Percentiles rank a stretch among this genome's conserved stretches.
phyloP scores from a whole-genome alignment of 1,284 basidiomycete genomes.

The Moesziomyces globuligerus region DNA sequence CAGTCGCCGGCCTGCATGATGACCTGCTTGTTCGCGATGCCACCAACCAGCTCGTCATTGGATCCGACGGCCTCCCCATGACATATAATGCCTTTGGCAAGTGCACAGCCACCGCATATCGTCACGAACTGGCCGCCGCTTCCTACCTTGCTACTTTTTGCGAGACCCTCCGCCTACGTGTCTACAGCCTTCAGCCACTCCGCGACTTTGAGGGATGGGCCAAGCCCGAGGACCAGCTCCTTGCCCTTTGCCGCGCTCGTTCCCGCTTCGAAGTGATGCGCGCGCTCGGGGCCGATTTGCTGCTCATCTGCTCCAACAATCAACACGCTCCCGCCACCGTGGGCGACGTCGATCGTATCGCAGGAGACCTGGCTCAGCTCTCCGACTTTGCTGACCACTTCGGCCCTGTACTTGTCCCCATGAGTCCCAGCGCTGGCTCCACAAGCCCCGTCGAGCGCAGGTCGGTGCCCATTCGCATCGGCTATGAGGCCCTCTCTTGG shows the following conservation, averaged over 20 bases:
- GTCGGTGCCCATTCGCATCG: constrained; percentile 47
- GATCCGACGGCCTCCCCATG: constrained; percentile 36
- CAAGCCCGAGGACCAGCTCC: constrained; percentile 20
- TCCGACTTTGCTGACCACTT: constrained; percentile 38
- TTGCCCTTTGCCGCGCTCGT: constrained; percentile 30
- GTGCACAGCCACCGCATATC: constrained; percentile 36
- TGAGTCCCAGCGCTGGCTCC: background rate
- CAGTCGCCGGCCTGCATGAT: constrained; percentile 13
- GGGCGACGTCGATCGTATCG: constrained; percentile 50
- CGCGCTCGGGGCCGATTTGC: constrained; percentile 53
- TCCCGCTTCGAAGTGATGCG: constrained; percentile 57
- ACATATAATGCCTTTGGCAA: constrained; percentile 49
- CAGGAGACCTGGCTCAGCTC: constrained; percentile 56
- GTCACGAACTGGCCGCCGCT: constrained; percentile 58
- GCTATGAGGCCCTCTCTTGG: constrained; percentile 60
- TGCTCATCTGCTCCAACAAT: constrained; percentile 59
- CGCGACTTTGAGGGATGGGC: constrained; percentile 67
- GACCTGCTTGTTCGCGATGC: constrained; percentile 71
- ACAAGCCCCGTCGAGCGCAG: constrained; percentile 20
- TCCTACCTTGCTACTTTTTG: constrained; percentile 52
- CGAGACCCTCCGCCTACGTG: constrained; percentile 47
- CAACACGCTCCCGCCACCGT: constrained; percentile 55
- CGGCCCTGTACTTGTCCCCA: constrained; percentile 10
- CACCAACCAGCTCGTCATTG: constrained; percentile 73
- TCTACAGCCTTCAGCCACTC: constrained; percentile 67